Conservation (phyloP, 495 filamentous ascomycete genomes). For the Penicillium paradoxum region DNA sequence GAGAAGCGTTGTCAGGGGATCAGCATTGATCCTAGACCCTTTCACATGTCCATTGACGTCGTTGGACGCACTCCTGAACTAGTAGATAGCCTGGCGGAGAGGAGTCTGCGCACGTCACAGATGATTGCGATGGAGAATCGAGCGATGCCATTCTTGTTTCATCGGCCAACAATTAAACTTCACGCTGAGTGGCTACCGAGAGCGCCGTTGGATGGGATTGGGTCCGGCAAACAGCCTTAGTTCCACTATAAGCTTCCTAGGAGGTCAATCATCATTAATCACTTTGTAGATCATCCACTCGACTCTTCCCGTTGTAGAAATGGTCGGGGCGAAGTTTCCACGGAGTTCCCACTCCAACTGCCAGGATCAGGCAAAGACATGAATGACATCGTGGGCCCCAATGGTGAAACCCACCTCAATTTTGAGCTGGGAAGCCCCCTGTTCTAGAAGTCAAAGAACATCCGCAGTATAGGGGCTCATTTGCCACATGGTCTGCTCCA, state of each 20-base stretch:
- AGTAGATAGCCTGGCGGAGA: not conserved
- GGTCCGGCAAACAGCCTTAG: conserved; percentile 1
- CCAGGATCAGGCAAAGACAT: not conserved
- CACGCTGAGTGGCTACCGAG: not conserved
- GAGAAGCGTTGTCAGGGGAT: not conserved
- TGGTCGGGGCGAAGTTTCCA: not conserved
- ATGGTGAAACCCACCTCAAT: not conserved
- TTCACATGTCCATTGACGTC: not conserved
- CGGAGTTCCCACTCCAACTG: not conserved
- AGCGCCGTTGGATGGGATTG: conserved; percentile 3
- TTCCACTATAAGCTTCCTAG: conserved; percentile 18
- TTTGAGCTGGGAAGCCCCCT: not conserved
- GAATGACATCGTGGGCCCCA: not conserved
- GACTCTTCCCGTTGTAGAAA: not conserved
- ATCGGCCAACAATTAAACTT: conserved; percentile 9
- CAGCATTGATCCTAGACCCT: not conserved
- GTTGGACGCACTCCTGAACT: not conserved
- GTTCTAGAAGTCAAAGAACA: not conserved
- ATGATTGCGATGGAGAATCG: not conserved
- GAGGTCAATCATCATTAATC: conserved; percentile 22
- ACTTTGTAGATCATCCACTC: conserved; percentile 16
- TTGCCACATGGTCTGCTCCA: not conserved
- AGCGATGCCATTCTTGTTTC: conserved; percentile 1
- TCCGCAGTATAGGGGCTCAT: not conserved
- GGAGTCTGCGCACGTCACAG: not conserved